Evolutionary conservation across 257 asterid species (phyloP), one percentile per base, ranked within the genome.

Genomic region (Misopates orontium): DNA sequence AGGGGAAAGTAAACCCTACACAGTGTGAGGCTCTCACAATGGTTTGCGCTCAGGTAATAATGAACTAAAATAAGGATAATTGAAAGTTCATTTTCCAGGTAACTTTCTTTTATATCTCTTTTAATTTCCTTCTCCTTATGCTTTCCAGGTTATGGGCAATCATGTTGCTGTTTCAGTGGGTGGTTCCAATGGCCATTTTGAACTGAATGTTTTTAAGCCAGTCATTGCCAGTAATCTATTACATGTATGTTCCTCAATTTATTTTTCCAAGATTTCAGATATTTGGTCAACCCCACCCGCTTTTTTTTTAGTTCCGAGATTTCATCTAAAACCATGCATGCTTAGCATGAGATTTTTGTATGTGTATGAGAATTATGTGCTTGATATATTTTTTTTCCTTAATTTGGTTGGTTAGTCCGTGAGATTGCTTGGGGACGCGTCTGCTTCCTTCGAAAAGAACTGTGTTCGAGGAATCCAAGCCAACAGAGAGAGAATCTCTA

Each of bases 1-100:
- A 87, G 97, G 99, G 99, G 44, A 93, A 93, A 85, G 99, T 90
- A 75, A 90, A 93, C 71, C 97, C 99, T 55, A 90, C 99, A 32
- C 97, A 90, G 73, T 93, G 99, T 22, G 99, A 93, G 79, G 99
- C 99, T 61, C 82, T 93, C 69, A 93, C 99, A 14, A 87, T 90
- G 97, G 97, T 93, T 75, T 93, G 97, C 54, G 95, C 99, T 70
- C 96, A 93, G 97, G 99, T 93, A 80, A 62, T 22, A 56, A 54
- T 20, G 47, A 62, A 36, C 67, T 66, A 58, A 23, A 24, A 23
- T 67, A 41, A 41, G 23, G 59, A 70, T 58, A 48, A 45, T 62
- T 32, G 28, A 60, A 21, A 19, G 1, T 21, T 69, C 10, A 16
- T 48, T 65, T 21, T 53, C 44, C 62, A 19, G 32, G 41, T 41